Evolutionary conservation across 352 stramenopile genomes (phyloP).

Genomic region (Pythium oligandrum): DNA sequence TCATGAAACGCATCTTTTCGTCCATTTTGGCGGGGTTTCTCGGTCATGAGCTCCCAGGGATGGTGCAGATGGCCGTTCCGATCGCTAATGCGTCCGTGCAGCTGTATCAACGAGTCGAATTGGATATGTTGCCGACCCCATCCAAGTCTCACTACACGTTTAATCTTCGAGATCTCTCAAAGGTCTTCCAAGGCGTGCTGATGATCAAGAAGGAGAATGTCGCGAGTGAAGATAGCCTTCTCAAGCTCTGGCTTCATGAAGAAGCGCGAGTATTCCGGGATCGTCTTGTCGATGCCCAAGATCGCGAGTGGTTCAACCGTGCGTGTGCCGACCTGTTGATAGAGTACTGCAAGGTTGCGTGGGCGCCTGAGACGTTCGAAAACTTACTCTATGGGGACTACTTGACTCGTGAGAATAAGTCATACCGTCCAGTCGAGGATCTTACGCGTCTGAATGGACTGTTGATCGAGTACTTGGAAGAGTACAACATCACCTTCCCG

Average conservation of each 20-base stretch:
- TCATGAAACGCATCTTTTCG: conserved; percentile 88
- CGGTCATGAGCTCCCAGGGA: conserved; percentile 46
- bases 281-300: conserved; percentile 82
- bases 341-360: conserved; percentile 59
- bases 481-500: conserved; percentile 94
- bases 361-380: conserved; percentile 60
- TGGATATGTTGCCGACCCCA: conserved; percentile 88
- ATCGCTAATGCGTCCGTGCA: conserved; percentile 87
- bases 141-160: conserved; percentile 94
- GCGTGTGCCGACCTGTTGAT: conserved; percentile 69
- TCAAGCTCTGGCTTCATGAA: conserved; percentile 91
- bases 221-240: conserved; percentile 56
- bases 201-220: conserved; percentile 88
- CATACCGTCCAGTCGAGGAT: conserved; percentile 69
- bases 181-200: conserved; percentile 91
- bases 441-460: conserved; percentile 64
- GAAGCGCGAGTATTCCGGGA: conserved; percentile 90
- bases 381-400: conserved; percentile 91
- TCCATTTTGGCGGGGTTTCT: conserved; percentile 90
- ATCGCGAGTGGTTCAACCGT: conserved; percentile 86
- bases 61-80: conserved; percentile 64
- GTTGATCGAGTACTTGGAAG: conserved; percentile 89
- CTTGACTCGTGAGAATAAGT: conserved; percentile 71
- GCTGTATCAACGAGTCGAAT: conserved; percentile 85
- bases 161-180: conserved; percentile 91